Percentiles rank a stretch among this genome's conserved stretches.
These are phyloP conservation scores for Beauveria bassiana DNA, from an alignment of 2,329 filamentous ascomycete genomes.

Conservation along the genomic window DNA sequence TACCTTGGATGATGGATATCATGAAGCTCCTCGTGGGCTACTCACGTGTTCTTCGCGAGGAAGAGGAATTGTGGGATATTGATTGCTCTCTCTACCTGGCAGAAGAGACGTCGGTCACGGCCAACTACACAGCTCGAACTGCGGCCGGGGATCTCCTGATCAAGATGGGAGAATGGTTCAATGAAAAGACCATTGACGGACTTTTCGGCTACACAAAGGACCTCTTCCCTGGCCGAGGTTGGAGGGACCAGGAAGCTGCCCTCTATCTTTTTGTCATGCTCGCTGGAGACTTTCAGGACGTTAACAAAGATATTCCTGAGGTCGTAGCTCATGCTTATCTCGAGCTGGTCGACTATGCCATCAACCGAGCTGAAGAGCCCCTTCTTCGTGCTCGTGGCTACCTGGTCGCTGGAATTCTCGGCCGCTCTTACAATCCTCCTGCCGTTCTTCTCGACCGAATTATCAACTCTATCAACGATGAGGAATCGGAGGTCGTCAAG, in stretches of 20 bases:
- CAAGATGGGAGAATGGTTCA: slow-evolving; percentile 87
- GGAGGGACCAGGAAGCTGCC: slow-evolving; percentile 67
- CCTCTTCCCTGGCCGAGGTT: slow-evolving; percentile 56
- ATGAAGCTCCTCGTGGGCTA: slow-evolving; percentile 81
- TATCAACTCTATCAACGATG: slow-evolving; percentile 65
- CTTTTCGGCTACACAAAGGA: slow-evolving; percentile 69
- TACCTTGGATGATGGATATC: slow-evolving; percentile 78
- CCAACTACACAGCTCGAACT: slow-evolving; percentile 91
- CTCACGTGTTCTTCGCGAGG: slow-evolving; percentile 83
- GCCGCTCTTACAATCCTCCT: slow-evolving; percentile 59
- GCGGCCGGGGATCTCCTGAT: slow-evolving; percentile 88
- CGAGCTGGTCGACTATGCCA: slow-evolving; percentile 70
- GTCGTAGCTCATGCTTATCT: slow-evolving; percentile 68
- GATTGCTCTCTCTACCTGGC: slow-evolving; percentile 93
- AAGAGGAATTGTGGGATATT: slow-evolving; percentile 92
- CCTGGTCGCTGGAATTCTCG: slow-evolving; percentile 73
- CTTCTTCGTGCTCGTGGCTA: slow-evolving; percentile 83
- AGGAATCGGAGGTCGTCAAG: slow-evolving; percentile 80
- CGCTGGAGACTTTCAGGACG: slow-evolving; percentile 74
- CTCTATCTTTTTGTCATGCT: slow-evolving; percentile 82
- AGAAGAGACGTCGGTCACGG: slow-evolving; percentile 88
- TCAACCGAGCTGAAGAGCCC: slow-evolving; percentile 60
- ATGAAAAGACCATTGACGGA: slow-evolving; percentile 66
- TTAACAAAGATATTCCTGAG: slow-evolving; percentile 60
- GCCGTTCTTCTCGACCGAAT: slow-evolving; percentile 62